Evolutionary conservation across 495 filamentous ascomycete genomes (phyloP).

Genomic region (Corynascus novoguineensis): DNA sequence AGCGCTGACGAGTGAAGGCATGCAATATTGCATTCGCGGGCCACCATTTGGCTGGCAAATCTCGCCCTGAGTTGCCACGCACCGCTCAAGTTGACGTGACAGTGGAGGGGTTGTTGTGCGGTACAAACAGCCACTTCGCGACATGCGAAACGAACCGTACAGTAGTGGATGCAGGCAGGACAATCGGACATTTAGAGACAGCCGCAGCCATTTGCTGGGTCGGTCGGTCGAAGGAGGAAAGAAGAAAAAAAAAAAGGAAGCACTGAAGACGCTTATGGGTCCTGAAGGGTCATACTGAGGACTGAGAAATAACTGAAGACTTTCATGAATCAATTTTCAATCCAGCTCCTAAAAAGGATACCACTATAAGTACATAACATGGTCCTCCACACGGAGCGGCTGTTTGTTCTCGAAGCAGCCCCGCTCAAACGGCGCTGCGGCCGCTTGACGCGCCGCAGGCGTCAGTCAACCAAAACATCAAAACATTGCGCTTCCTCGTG

Average conservation of each 20-base stretch:
- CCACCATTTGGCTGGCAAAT: not conserved
- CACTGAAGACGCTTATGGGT: too few relatives aligned
- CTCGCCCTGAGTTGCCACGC: not conserved
- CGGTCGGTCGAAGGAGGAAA: too few relatives aligned
- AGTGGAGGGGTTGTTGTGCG: not conserved
- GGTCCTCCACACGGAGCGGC: not conserved
- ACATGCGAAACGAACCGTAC: not conserved
- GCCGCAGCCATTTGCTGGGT: not conserved
- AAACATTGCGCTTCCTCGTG: slow-evolving; percentile 26
- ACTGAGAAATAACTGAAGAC: too few relatives aligned
- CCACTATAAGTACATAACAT: too few relatives aligned
- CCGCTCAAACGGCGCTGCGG: slow-evolving; percentile 15
- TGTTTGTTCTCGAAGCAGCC: slow-evolving; percentile 10
- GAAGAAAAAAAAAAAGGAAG: too few relatives aligned
- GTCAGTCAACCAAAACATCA: slow-evolving; percentile 26
- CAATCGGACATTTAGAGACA: too few relatives aligned
- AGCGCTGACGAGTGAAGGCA: not conserved
- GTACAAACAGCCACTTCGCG: not conserved
- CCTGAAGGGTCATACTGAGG: too few relatives aligned
- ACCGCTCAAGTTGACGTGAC: not conserved
- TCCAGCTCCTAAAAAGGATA: too few relatives aligned
- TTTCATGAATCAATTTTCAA: too few relatives aligned
- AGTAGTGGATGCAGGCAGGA: too few relatives aligned
- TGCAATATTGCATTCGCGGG: not conserved
- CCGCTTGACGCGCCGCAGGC: slow-evolving; percentile 5